These are phyloP conservation scores for Lyophyllum decastes DNA, from an alignment of 768 basidiomycete genomes.

Conservation along the genomic window DNA sequence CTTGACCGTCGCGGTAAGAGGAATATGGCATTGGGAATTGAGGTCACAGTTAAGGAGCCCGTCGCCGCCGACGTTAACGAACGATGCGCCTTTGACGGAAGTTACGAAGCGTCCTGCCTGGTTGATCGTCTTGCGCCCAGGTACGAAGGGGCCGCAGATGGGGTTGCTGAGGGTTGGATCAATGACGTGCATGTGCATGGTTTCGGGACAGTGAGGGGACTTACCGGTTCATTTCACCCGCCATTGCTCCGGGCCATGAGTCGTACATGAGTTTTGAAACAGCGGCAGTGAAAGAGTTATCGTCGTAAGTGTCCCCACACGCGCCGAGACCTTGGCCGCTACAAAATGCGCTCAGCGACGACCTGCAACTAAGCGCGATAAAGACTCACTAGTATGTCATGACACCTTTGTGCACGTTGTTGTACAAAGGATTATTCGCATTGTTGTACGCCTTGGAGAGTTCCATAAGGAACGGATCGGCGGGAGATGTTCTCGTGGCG, in stretches of 20 bases:
- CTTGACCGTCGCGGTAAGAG: constrained; percentile 23
- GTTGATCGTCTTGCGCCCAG: constrained; percentile 23
- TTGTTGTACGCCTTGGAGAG: constrained; percentile 30
- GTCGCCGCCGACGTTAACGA: constrained; percentile 28
- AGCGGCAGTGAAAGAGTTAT: constrained; percentile 29
- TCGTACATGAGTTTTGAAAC: constrained; percentile 29
- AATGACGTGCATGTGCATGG: background rate
- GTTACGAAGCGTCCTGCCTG: constrained; percentile 20
- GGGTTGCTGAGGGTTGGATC: constrained; percentile 20
- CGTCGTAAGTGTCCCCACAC: constrained; percentile 32
- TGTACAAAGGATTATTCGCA: constrained; percentile 22
- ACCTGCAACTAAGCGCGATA: background rate
- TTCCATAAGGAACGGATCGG: constrained; percentile 27
- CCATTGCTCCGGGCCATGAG: constrained; percentile 25
- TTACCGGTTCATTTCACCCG: constrained; percentile 25
- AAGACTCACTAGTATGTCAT: constrained; percentile 34
- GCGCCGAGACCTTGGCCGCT: constrained; percentile 30
- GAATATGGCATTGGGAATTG: constrained; percentile 21
- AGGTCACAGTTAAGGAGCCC: constrained; percentile 24
- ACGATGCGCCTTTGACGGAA: constrained; percentile 18
- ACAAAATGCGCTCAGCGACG: constrained; percentile 7
- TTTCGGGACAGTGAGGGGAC: background rate
- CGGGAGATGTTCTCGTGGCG: constrained; percentile 22
- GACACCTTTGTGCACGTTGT: constrained; percentile 21
- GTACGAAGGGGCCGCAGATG: constrained; percentile 30